Conservation (phyloP, 768 basidiomycete genomes). For the Steccherinum ochraceum region DNA sequence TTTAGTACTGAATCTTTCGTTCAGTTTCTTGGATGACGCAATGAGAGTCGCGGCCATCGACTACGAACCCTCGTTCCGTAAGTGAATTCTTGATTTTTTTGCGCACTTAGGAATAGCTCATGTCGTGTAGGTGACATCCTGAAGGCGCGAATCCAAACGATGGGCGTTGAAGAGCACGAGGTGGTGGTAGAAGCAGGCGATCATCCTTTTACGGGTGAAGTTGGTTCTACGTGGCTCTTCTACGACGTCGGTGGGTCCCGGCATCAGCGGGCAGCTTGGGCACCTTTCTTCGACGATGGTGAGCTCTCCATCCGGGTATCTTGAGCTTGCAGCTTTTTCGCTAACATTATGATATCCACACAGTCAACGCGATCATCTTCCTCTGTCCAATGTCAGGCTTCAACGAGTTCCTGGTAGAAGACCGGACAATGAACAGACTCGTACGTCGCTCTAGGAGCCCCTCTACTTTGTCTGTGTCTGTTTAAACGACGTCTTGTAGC, state of each 20-base stretch:
- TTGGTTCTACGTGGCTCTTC: slow-evolving; percentile 39
- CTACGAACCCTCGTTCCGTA: slow-evolving; percentile 40
- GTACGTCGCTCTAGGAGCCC: too few relatives aligned
- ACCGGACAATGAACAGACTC: slow-evolving; percentile 52
- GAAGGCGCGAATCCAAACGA: slow-evolving; percentile 55
- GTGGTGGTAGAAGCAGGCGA: slow-evolving; percentile 38
- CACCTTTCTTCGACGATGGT: slow-evolving; percentile 67
- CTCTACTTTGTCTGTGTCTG: background rate
- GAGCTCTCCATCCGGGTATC: too few relatives aligned
- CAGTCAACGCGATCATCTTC: slow-evolving; percentile 63
- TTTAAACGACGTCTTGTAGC: too few relatives aligned
- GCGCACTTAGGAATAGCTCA: too few relatives aligned
- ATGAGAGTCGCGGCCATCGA: slow-evolving; percentile 41
- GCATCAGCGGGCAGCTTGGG: slow-evolving; percentile 58
- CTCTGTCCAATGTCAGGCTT: slow-evolving; percentile 61
- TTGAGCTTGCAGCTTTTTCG: background rate
- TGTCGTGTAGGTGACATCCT: slow-evolving; percentile 54
- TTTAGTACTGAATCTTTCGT: background rate
- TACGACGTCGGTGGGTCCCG: slow-evolving; percentile 66
- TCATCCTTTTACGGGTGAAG: background rate
- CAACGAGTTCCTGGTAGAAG: slow-evolving; percentile 56
- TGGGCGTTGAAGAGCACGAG: slow-evolving; percentile 59
- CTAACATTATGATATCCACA: background rate
- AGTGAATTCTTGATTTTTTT: too few relatives aligned
- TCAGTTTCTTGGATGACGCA: slow-evolving; percentile 55